Evolutionary conservation across 345 rosid species (phyloP), one percentile per base, ranked within the genome.

Genomic region (Cardamine resedifolia): DNA sequence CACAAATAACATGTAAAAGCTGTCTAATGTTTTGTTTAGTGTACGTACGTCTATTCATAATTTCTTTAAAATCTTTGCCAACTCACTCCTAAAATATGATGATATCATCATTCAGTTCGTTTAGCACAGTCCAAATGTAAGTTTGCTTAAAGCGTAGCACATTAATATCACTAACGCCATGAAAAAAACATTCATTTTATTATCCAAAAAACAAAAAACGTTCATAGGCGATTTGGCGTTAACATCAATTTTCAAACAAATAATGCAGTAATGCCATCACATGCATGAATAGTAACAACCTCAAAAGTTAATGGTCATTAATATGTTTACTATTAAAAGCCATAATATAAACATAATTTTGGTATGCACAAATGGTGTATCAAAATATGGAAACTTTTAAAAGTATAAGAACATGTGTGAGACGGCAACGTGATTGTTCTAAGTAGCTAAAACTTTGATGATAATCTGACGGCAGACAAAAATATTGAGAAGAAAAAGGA

Each of bases 381-480:
- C 23, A 8, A 26, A 26, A 26, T n/a, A 38, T 41, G 20, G 19
- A 23, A 20, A 15, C 20, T 43, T n/a, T 43, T 6, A 30, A 2
- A 48, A 19, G 52, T 48, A 15, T 2, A 45, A 45, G 50, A 16
- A 16, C 7, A 43, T 45, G 23, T 18, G 50, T n/a, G n/a, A 50
- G 30, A 50, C 28, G n/a, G 30, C n/a, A 21, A 50, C 52, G 15
- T 50, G 10, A 51, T 10, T 24, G 11, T 47, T 53, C n/a, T n/a
- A 2, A 21, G 10, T 23, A 14, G 44, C 44, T 5, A 50, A 50
- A 34, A 45, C 27, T 2, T 21, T 21, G 59, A 45, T 63, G 18
- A 58, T 61, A 23, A 55, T 72, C 58, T 21, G 77, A 64, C 56
- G 70, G 64, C 48, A 64, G 43, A 26, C 7, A 24, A 64, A 53